phyloP scores from a whole-genome alignment of 1,284 basidiomycete species.

The Malassezia pachydermatis region DNA sequence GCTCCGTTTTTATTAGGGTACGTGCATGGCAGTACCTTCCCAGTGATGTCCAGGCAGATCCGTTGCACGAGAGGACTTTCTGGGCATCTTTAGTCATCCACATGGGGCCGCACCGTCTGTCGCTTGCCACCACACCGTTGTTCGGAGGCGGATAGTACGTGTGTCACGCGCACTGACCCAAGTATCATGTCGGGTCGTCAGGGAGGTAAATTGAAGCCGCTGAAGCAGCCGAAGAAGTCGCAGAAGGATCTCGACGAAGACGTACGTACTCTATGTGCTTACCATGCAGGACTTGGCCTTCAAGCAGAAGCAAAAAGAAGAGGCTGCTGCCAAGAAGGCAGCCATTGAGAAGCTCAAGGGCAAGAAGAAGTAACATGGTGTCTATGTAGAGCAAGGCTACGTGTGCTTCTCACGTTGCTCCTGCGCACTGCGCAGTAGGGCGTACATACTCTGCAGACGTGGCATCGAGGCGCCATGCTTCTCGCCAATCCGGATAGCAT shows the following conservation, averaged over 20 bases:
- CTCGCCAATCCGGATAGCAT: slow-evolving; percentile 46
- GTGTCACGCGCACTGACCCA: not conserved
- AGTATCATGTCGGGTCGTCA: slow-evolving; percentile 38
- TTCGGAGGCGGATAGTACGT: not conserved
- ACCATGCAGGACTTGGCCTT: slow-evolving; percentile 33
- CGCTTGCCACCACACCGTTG: not conserved
- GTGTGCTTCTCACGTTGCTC: not conserved
- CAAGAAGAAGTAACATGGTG: slow-evolving; percentile 28
- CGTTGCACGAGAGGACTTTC: not conserved
- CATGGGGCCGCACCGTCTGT: too few relatives aligned
- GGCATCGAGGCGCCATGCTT: slow-evolving; percentile 49
- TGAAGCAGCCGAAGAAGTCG: slow-evolving; percentile 40
- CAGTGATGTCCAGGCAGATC: not conserved
- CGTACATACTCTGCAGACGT: slow-evolving; percentile 50
- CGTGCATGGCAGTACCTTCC: not conserved
- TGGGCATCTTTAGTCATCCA: too few relatives aligned
- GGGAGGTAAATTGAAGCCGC: slow-evolving; percentile 41
- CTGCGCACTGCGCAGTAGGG: slow-evolving; percentile 45
- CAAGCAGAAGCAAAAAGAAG: slow-evolving; percentile 37
- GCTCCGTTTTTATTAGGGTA: too few relatives aligned
- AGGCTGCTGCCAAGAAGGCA: slow-evolving; percentile 37
- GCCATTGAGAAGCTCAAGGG: slow-evolving; percentile 30
- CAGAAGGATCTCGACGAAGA: slow-evolving; percentile 38
- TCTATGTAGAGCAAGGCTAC: not conserved
- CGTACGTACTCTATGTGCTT: slow-evolving; percentile 20